Conservation (phyloP, 352 stramenopile species). For the Achlya hypogyna region DNA sequence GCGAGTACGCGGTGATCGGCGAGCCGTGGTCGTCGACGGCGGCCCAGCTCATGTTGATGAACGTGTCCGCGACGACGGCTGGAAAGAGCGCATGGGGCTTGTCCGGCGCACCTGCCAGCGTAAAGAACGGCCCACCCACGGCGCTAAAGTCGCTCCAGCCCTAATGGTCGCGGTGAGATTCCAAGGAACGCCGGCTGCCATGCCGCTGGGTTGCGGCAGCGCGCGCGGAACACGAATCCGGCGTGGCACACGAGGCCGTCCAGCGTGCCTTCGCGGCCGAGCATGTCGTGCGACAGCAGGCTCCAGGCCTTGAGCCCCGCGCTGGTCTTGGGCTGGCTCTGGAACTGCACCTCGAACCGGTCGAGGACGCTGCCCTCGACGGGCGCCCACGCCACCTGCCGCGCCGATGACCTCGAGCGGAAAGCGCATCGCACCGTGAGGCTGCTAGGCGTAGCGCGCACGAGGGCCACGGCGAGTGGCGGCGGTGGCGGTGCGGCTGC, state of each 20-base stretch:
- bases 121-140: conserved; percentile 44
- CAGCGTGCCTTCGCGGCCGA: conserved; percentile 36
- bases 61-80: conserved; percentile 51
- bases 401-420: background rate
- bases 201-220: conserved; percentile 49
- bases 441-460: conserved; percentile 41
- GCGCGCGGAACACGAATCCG: conserved; percentile 46
- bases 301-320: conserved; percentile 35
- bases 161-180: background rate
- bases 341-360: conserved; percentile 63
- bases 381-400: conserved; percentile 37
- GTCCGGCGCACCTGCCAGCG: conserved; percentile 37
- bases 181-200: background rate
- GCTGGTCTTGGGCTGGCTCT: conserved; percentile 31
- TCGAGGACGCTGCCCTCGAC: conserved; percentile 53
- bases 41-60: conserved; percentile 65
- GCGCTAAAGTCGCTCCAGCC: conserved; percentile 56
- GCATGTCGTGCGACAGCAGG: conserved; percentile 29
- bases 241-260: conserved; percentile 41
- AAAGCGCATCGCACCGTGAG: conserved; percentile 28
- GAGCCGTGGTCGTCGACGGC: conserved; percentile 46
- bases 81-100: conserved; percentile 39
- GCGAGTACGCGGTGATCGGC: conserved; percentile 43
- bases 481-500: conserved; percentile 31
- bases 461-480: conserved; percentile 31